phyloP scores from a whole-genome alignment of 768 basidiomycete genomes.

The Tephrocybe sp. region DNA sequence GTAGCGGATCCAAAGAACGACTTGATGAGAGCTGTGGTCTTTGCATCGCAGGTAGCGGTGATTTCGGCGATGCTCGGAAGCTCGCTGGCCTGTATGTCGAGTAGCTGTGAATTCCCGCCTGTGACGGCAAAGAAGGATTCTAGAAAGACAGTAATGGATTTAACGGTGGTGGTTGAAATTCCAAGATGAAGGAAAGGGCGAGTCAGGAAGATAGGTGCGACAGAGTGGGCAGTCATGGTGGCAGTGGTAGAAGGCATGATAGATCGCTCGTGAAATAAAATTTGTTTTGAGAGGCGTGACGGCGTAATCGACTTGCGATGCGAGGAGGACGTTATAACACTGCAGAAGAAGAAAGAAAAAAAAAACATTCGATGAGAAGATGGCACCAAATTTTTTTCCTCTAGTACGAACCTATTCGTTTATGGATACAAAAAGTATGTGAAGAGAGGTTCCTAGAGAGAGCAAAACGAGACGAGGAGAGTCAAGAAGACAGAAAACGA shows the following conservation, averaged over 20 bases:
- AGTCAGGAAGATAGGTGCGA: conserved; percentile 35
- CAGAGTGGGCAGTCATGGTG: conserved; percentile 23
- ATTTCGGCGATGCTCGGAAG: conserved; percentile 28
- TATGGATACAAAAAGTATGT: no score
- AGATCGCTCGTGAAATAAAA: background rate
- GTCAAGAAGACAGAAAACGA: no score
- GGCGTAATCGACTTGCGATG: conserved; percentile 13
- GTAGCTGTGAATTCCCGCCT: conserved; percentile 9
- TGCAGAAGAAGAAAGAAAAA: no score
- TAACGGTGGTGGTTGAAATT: conserved; percentile 20
- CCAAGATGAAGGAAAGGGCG: conserved; percentile 29
- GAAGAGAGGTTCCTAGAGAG: no score
- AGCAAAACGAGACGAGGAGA: no score
- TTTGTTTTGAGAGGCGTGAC: background rate
- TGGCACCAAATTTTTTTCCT: no score
- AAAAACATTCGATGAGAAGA: no score
- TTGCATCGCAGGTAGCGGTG: background rate
- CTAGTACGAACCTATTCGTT: no score
- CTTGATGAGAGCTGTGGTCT: background rate
- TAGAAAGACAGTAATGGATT: conserved; percentile 29
- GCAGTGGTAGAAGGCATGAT: conserved; percentile 16
- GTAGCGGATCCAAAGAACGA: background rate
- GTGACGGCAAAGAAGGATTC: conserved; percentile 23
- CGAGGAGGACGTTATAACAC: no score
- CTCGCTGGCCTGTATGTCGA: conserved; percentile 24